Evolutionary conservation across 176 grass and related monocot species (phyloP), one percentile per base, ranked within the genome.

Genomic region (Phragmites australis): DNA sequence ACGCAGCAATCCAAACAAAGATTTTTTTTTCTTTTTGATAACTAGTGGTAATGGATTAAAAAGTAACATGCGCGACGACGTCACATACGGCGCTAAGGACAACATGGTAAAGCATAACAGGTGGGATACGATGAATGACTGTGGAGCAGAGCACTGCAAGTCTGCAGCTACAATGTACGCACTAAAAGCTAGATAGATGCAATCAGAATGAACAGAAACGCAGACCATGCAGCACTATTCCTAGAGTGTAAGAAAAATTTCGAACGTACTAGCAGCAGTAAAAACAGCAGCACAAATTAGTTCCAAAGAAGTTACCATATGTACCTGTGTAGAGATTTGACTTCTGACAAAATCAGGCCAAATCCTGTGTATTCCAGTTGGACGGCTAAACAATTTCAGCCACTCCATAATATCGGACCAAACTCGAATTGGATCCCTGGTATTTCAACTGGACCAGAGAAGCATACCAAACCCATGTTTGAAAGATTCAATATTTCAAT

Each of bases 401-500:
- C 25, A 49, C 59, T 49, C 2, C 68, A 45, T 10, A 44, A 40
- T 19, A 22, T 59, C 43, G 31, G 78, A 70, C 44, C 22, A 75
- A 75, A 81, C 23, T 62, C 0, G 13, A 52, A 19, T 52, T 51
- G 50, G 8, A 25, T 79, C 43, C 23, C 22, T 73, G 41, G 27
- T 11, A 9, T 68, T 68, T 55, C 44, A 84, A 49, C 21, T 37
- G 62, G 68, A 82, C 66, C 39, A 55, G 74, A 22, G 16, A 77
- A 83, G 39, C 65, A 86, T 61, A 25, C 10, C 57, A 55, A 42
- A 48, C 59, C 29, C 56, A 18, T 88, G 75, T 9, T 58, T 65
- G 12, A 31, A 1, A 51, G 61, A 58, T 68, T 68, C 44, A 64
- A 55, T 64, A 64, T 16, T 16, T 41, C 54, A 63, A 11, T 75